phyloP scores from a whole-genome alignment of 371 early-diverging fungal species.

The Mortierella sp. region DNA sequence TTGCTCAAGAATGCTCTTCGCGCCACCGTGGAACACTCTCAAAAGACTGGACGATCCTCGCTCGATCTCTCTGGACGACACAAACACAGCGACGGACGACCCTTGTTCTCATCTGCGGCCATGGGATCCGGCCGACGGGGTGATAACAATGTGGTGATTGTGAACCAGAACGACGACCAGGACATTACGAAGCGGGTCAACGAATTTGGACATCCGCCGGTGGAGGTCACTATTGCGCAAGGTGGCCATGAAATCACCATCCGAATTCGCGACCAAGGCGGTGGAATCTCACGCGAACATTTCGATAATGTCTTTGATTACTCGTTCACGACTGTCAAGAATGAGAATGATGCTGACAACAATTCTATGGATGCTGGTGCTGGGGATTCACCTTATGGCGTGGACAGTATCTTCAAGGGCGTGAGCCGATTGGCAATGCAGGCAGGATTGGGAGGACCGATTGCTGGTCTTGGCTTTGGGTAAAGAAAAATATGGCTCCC shows the following conservation, averaged over 20 bases:
- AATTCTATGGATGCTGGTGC: slow-evolving; percentile 51
- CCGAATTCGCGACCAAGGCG: slow-evolving; percentile 93
- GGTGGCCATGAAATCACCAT: slow-evolving; percentile 85
- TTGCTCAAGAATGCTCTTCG: slow-evolving; percentile 92
- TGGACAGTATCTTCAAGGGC: slow-evolving; percentile 64
- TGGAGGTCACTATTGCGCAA: slow-evolving; percentile 88
- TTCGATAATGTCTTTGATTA: slow-evolving; percentile 90
- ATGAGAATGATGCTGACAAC: slow-evolving; percentile 57
- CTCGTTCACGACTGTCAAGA: slow-evolving; percentile 90
- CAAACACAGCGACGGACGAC: background rate
- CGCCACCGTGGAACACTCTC: slow-evolving; percentile 87
- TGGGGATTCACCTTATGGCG: slow-evolving; percentile 54
- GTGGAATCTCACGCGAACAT: slow-evolving; percentile 87
- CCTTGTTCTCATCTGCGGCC: background rate
- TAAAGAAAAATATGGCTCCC: slow-evolving; percentile 13
- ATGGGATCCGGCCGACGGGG: background rate
- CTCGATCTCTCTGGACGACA: slow-evolving; percentile 19
- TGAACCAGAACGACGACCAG: slow-evolving; percentile 26
- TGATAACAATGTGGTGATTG: slow-evolving; percentile 19
- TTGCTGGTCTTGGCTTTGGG: slow-evolving; percentile 74
- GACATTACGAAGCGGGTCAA: slow-evolving; percentile 35
- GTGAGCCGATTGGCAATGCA: slow-evolving; percentile 81
- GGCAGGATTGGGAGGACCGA: slow-evolving; percentile 86
- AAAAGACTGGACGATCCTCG: slow-evolving; percentile 59
- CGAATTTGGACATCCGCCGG: slow-evolving; percentile 66